Conservation (phyloP, 352 stramenopile species). For the Globisporangium sylvaticum region DNA sequence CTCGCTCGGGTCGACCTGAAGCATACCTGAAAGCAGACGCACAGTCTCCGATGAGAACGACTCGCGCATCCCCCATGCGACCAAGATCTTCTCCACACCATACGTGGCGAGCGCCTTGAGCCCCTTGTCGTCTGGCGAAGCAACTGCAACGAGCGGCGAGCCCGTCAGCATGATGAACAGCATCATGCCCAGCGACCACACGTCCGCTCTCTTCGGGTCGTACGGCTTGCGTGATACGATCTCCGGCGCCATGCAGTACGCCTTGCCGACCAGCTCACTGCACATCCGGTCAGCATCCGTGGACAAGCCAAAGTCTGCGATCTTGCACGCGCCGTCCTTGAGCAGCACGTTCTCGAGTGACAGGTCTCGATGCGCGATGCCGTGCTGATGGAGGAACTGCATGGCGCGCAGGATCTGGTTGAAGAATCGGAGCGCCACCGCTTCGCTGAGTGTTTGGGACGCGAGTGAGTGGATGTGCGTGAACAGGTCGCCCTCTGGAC, state of each 20-base stretch:
- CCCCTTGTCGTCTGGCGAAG: not conserved
- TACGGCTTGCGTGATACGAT: constrained; percentile 10
- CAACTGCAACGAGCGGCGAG: constrained; percentile 28
- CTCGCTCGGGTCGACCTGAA: not conserved
- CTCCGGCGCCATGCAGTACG: constrained; percentile 1
- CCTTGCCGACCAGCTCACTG: not conserved
- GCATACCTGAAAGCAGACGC: not conserved
- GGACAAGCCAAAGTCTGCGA: constrained; percentile 37
- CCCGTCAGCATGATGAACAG: constrained; percentile 73
- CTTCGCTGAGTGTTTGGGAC: constrained; percentile 11
- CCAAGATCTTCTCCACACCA: not conserved
- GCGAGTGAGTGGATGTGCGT: constrained; percentile 5
- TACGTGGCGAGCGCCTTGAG: not conserved
- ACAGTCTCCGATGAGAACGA: not conserved
- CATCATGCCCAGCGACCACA: constrained; percentile 67
- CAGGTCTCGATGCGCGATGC: constrained; percentile 30
- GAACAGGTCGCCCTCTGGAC: constrained; percentile 32
- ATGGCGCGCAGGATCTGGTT: constrained; percentile 25
- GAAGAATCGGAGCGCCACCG: constrained; percentile 15
- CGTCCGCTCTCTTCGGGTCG: constrained; percentile 41
- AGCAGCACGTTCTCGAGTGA: constrained; percentile 34
- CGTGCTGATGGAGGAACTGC: constrained; percentile 24
- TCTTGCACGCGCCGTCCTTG: constrained; percentile 24
- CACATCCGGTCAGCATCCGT: not conserved
- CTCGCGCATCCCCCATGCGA: not conserved